Evolutionary conservation across 768 basidiomycete genomes (phyloP).

Genomic region (Boletus pseudo-olivaceus): DNA sequence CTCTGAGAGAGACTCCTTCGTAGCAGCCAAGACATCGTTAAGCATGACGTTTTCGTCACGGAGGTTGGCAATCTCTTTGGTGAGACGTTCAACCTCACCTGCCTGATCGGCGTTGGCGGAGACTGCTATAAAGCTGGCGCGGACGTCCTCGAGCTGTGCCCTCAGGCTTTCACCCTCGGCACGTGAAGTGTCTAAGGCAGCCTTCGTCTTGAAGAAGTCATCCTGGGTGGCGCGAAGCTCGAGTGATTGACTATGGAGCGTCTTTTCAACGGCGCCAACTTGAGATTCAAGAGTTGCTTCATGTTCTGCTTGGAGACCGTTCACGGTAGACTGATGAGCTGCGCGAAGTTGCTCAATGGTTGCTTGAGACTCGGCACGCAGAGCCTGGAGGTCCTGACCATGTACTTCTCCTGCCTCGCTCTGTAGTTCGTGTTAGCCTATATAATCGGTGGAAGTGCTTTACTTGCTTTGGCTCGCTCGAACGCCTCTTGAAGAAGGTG

Average conservation of each 20-base stretch:
- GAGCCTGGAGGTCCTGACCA: constrained; percentile 61
- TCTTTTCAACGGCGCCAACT: constrained; percentile 56
- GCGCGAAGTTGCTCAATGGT: constrained; percentile 67
- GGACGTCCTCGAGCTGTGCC: constrained; percentile 63
- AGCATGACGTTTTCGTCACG: constrained; percentile 68
- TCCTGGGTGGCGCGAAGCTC: constrained; percentile 85
- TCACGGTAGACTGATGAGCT: constrained; percentile 57
- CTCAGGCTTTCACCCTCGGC: constrained; percentile 55
- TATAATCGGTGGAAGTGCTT: not conserved
- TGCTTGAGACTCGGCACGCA: constrained; percentile 62
- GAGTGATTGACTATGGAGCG: constrained; percentile 54
- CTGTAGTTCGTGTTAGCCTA: constrained; percentile 36
- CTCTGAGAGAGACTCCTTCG: constrained; percentile 67
- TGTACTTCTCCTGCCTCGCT: constrained; percentile 69
- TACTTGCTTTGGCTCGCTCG: constrained; percentile 68
- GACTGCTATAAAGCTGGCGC: constrained; percentile 40
- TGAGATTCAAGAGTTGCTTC: constrained; percentile 55
- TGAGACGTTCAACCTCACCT: constrained; percentile 53
- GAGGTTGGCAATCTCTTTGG: constrained; percentile 53
- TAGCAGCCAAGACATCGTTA: constrained; percentile 63
- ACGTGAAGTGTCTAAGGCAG: constrained; percentile 47
- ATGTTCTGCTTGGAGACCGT: constrained; percentile 64
- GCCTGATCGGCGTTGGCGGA: constrained; percentile 46
- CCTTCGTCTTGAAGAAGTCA: constrained; percentile 75
- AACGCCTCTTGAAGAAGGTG: constrained; percentile 65